phyloP scores from a whole-genome alignment of 805 yeast species.

The Pichia manshurica region DNA sequence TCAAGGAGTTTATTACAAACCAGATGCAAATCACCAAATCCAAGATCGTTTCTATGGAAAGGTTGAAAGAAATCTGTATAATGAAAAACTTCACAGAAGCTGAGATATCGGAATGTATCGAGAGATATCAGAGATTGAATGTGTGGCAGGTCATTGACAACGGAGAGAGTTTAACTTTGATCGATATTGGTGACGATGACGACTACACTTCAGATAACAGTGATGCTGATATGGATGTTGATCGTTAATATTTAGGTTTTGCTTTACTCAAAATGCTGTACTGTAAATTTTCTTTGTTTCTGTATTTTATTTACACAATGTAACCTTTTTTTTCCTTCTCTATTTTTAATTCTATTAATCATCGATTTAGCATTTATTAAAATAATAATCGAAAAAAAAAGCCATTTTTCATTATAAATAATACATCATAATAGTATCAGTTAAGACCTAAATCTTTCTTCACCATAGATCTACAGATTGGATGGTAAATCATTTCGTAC shows the following conservation, averaged over 20 bases:
- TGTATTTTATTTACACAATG: not conserved
- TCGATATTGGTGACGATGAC: slow-evolving; percentile 39
- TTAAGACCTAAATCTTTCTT: slow-evolving; percentile 63
- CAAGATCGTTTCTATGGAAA: slow-evolving; percentile 37
- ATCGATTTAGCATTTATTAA: not conserved
- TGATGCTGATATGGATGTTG: slow-evolving; percentile 4
- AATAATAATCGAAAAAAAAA: not conserved
- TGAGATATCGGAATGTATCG: slow-evolving; percentile 69
- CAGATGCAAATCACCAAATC: slow-evolving; percentile 25
- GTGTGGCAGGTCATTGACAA: slow-evolving; percentile 75
- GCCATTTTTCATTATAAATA: not conserved
- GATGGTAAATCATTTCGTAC: slow-evolving; percentile 63
- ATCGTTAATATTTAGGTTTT: not conserved
- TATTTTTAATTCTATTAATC: not conserved
- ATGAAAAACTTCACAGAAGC: slow-evolving; percentile 81
- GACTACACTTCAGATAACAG: slow-evolving; percentile 8
- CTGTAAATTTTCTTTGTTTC: not conserved
- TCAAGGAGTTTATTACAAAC: slow-evolving; percentile 39
- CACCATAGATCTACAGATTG: slow-evolving; percentile 79
- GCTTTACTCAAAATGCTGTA: too few species aligned
- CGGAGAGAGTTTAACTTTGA: slow-evolving; percentile 56
- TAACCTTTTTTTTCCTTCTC: not conserved
- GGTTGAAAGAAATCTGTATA: slow-evolving; percentile 56
- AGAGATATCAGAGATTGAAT: slow-evolving; percentile 63
- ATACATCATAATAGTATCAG: not conserved